phyloP scores from a whole-genome alignment of 73 alveolate species.

The Blepharisma stoltei region DNA sequence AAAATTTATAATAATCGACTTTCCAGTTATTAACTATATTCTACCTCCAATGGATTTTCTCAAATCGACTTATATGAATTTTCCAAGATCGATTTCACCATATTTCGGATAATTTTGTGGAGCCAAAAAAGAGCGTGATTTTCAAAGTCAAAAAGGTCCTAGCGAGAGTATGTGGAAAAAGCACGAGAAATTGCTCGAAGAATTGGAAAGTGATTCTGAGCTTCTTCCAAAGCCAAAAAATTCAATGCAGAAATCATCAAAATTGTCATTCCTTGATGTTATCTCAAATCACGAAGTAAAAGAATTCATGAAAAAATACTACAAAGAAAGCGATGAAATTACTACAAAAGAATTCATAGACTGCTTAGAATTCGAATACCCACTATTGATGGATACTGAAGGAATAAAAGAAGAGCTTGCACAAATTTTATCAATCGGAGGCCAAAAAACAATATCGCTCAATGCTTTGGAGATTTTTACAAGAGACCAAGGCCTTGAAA shows the following conservation, averaged over 20 bases:
- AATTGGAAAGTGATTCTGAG: neutral
- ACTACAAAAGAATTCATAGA: neutral
- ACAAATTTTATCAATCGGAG: neutral
- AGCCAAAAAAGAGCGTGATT: too few relatives aligned
- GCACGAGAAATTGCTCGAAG: neutral
- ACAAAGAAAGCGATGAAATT: neutral
- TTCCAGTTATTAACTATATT: too few relatives aligned
- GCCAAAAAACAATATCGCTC: neutral
- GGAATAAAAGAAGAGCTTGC: neutral
- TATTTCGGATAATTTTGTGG: too few relatives aligned
- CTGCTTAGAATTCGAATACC: constrained; percentile 4
- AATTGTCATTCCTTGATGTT: neutral
- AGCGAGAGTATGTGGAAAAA: neutral
- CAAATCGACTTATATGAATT: too few relatives aligned
- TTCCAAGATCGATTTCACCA: too few relatives aligned
- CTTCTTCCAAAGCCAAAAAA: neutral
- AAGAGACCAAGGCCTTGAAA: constrained; percentile 8
- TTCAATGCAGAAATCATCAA: neutral
- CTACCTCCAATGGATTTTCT: too few relatives aligned
- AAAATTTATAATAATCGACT: too few relatives aligned
- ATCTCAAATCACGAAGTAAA: neutral
- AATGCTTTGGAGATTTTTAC: constrained; percentile 20
- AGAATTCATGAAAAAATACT: neutral
- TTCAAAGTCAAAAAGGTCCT: neutral
- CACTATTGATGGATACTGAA: neutral